Percentiles rank a stretch among this genome's conserved stretches.
phyloP scores from a whole-genome alignment of 1,139 yeast genomes.

The Lodderomyces jiufengensis region DNA sequence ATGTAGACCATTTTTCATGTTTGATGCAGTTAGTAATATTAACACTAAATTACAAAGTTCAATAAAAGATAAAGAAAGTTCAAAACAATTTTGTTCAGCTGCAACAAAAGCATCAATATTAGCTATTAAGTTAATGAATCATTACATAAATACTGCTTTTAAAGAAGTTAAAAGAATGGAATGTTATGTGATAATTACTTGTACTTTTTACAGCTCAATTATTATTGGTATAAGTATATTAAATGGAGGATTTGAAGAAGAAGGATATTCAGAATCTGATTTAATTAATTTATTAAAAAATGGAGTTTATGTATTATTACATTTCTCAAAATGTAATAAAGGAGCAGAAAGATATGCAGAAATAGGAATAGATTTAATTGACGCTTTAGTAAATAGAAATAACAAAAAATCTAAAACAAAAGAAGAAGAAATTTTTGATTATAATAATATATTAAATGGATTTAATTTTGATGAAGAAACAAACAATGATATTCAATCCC shows the following conservation, averaged over 20 bases:
- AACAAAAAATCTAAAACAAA: conserved; percentile 1
- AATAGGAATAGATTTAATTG: conserved; percentile 16
- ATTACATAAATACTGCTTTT: conserved; percentile 15
- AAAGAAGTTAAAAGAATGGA: conserved; percentile 14
- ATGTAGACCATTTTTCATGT: conserved; percentile 46
- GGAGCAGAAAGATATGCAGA: conserved; percentile 18
- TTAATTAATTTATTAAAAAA: conserved; percentile 14
- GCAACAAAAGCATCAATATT: conserved; percentile 18
- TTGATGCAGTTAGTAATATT: conserved; percentile 12
- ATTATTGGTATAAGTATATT: conserved; percentile 17
- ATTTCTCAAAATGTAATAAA: conserved; percentile 16
- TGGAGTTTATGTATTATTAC: conserved; percentile 15
- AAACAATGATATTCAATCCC: conserved; percentile 15
- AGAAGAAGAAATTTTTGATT: conserved; percentile 1
- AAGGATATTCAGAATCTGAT: conserved; percentile 16
- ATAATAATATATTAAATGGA: conserved; percentile 13
- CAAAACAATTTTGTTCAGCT: conserved; percentile 15
- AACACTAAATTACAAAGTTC: conserved; percentile 7
- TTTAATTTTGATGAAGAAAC: conserved; percentile 16
- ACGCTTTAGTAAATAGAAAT: conserved; percentile 13
- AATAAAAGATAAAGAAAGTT: conserved; percentile 9
- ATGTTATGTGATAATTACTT: conserved; percentile 16
- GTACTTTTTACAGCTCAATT: conserved; percentile 17
- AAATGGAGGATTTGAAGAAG: conserved; percentile 15
- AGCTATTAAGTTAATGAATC: conserved; percentile 17